Percentiles rank a stretch among this genome's conserved stretches.
Conservation (phyloP, 805 yeast genomes). For the Cyberlindnera misumaiensis region DNA sequence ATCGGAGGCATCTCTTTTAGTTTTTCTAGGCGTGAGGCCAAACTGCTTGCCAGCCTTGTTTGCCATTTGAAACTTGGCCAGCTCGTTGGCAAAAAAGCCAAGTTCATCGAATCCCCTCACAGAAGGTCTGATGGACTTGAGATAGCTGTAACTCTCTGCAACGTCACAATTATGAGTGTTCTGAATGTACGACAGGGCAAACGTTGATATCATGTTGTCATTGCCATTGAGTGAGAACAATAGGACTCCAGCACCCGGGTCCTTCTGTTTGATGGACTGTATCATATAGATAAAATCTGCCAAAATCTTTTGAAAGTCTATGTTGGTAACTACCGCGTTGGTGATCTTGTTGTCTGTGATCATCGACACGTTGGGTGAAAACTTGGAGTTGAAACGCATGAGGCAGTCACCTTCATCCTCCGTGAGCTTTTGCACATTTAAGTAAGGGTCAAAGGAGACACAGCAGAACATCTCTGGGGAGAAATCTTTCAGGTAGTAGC, state of each 20-base stretch:
- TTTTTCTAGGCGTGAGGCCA: conserved; percentile 8
- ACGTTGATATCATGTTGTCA: conserved; percentile 20
- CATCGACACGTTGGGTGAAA: conserved; percentile 16
- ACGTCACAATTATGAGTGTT: conserved; percentile 21
- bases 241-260: conserved; percentile 21
- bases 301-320: conserved; percentile 19
- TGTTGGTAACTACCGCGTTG: conserved; percentile 20
- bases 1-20: conserved; percentile 21
- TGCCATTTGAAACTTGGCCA: conserved; percentile 15
- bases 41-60: conserved; percentile 18
- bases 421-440: conserved; percentile 23
- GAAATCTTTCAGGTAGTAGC: conserved; percentile 23
- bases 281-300: conserved; percentile 18
- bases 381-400: conserved; percentile 22
- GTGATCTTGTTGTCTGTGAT: conserved; percentile 17
- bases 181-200: conserved; percentile 18
- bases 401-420: conserved; percentile 21
- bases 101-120: conserved; percentile 17
- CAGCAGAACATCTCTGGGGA: conserved; percentile 24
- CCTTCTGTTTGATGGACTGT: conserved; percentile 16
- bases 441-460: conserved; percentile 30
- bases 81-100: conserved; percentile 19
- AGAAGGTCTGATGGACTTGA: conserved; percentile 23
- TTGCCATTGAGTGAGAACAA: conserved; percentile 24
- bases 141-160: conserved; percentile 16